These are phyloP conservation scores for Cydonia oblonga DNA, from an alignment of 331 rosid genomes.

Conservation along the genomic window DNA sequence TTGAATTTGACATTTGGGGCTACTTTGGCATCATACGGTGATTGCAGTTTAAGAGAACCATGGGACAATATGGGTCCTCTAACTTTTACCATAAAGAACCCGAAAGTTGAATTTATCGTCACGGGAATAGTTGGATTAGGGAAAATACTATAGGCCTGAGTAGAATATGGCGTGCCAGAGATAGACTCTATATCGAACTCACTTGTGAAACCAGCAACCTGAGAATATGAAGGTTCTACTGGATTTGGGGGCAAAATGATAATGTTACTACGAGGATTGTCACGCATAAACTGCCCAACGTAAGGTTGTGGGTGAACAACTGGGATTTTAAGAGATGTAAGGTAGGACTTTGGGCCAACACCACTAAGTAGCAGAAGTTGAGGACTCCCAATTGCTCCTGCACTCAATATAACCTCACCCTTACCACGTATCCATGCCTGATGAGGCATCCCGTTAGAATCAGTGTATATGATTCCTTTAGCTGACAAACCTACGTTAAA, in stretches of 20 bases:
- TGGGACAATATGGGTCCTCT: background rate
- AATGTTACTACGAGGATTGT: background rate
- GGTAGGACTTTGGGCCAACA: background rate
- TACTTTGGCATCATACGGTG: background rate
- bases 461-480: background rate
- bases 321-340: background rate
- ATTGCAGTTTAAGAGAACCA: background rate
- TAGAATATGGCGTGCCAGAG: background rate
- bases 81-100: fast-evolving
- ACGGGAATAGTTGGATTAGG: background rate
- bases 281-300: background rate
- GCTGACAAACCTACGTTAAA: background rate
- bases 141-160: background rate
- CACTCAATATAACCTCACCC: background rate
- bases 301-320: background rate
- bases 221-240: background rate
- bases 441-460: background rate
- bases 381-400: background rate
- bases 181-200: background rate
- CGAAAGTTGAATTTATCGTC: background rate
- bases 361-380: background rate
- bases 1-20: background rate
- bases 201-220: background rate
- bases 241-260: background rate
- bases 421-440: background rate